phyloP scores from a whole-genome alignment of 2,329 filamentous ascomycete genomes.

The Pseudodiploospora longispora region DNA sequence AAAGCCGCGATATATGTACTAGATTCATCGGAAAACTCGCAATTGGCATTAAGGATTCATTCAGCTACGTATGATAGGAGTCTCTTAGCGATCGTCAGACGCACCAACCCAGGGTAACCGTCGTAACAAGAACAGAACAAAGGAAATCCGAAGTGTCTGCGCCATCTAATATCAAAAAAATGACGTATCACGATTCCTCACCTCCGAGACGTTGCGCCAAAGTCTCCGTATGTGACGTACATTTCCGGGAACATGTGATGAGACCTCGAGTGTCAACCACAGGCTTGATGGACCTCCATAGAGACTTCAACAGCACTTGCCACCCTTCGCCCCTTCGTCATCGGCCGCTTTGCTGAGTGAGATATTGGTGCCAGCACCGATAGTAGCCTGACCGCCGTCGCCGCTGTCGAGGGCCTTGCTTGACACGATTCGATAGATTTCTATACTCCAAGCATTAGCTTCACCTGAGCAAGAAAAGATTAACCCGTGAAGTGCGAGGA shows the following conservation, averaged over 20 bases:
- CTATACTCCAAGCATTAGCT: constrained; percentile 35
- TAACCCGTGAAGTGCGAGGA: no score
- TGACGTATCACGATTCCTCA: constrained; percentile 27
- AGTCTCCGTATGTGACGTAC: constrained; percentile 24
- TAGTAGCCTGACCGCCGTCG: constrained; percentile 70
- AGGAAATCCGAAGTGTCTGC: constrained; percentile 31
- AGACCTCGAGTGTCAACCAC: constrained; percentile 26
- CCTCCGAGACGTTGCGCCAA: constrained; percentile 22
- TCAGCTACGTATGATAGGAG: constrained; percentile 30
- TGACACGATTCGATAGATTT: constrained; percentile 99
- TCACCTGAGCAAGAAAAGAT: no score
- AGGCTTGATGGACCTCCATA: constrained; percentile 19
- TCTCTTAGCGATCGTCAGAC: constrained; percentile 29
- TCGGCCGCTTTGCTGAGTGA: constrained; percentile 81
- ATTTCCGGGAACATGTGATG: constrained; percentile 25
- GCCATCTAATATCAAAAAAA: constrained; percentile 31
- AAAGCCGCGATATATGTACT: no score
- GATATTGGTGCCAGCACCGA: constrained; percentile 73
- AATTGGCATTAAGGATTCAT: constrained; percentile 26
- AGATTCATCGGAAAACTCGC: no score
- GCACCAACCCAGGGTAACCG: constrained; percentile 27
- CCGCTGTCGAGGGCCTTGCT: constrained; percentile 93
- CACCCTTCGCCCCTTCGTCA: constrained; percentile 63
- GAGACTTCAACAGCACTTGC: constrained; percentile 66
- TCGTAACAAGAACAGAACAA: constrained; percentile 32